Percentiles rank a stretch among this genome's conserved stretches.
These are phyloP conservation scores for Novymonas esmeraldas DNA, from an alignment of 208 protist genomes.

Conservation along the genomic window DNA sequence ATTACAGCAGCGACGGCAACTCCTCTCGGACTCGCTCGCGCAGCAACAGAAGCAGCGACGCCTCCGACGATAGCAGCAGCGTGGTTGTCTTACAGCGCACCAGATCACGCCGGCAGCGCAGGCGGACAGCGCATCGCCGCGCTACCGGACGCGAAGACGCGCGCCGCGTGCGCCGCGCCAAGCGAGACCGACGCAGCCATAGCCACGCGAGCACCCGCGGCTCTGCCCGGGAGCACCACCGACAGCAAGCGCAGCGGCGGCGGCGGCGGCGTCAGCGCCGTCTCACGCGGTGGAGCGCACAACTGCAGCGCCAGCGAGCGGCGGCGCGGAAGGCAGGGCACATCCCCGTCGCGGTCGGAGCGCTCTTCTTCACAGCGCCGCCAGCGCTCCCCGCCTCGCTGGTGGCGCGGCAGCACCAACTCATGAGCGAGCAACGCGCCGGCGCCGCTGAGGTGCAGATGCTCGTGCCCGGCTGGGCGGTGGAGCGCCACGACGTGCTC, in stretches of 20 bases:
- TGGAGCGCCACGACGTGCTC: neutral
- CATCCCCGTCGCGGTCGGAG: slow-evolving; percentile 21
- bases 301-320: slow-evolving; percentile 12
- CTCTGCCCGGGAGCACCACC: slow-evolving; percentile 1
- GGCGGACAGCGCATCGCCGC: too few relatives aligned
- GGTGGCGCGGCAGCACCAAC: slow-evolving; percentile 8
- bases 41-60: slow-evolving; percentile 14
- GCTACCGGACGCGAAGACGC: too few relatives aligned
- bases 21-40: neutral
- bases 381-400: slow-evolving; percentile 15
- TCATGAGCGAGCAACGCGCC: neutral
- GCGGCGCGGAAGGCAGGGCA: slow-evolving; percentile 5
- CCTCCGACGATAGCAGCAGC: slow-evolving; percentile 1
- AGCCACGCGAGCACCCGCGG: neutral
- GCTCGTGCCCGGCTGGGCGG: slow-evolving; percentile 21
- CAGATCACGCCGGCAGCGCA: too few relatives aligned
- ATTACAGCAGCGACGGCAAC: neutral
- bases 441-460: neutral
- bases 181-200: slow-evolving; percentile 2
- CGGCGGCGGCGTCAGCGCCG: slow-evolving; percentile 4
- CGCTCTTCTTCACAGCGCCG: slow-evolving; percentile 29
- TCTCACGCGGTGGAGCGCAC: slow-evolving; percentile 2
- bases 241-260: neutral
- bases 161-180: neutral
- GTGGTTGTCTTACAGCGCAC: neutral